Evolutionary conservation across 2,329 filamentous ascomycete species (phyloP).

Genomic region (Ambrosiella xylebori): DNA sequence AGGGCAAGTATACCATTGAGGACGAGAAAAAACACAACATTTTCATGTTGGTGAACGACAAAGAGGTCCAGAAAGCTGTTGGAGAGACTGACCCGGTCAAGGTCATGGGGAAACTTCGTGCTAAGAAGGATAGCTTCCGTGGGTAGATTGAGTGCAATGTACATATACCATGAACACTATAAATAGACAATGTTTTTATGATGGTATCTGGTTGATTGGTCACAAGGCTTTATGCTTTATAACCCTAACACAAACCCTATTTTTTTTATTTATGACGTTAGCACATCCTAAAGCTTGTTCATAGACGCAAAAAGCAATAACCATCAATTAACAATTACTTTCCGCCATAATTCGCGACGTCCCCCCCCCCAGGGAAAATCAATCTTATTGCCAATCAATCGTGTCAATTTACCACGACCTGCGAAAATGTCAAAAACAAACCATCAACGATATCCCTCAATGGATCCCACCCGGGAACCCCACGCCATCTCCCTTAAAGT

Average conservation of each 20-base stretch:
- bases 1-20: slow-evolving; percentile 89
- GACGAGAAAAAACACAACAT: slow-evolving; percentile 97
- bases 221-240: background rate
- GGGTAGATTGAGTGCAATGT: background rate
- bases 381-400: background rate
- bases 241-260: background rate
- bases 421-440: slow-evolving; percentile 26
- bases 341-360: background rate
- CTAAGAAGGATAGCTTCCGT: slow-evolving; percentile 74
- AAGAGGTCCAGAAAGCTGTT: slow-evolving; percentile 66
- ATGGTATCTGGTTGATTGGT: background rate
- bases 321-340: background rate
- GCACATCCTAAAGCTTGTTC: background rate
- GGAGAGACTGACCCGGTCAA: slow-evolving; percentile 64
- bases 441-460: slow-evolving; percentile 39
- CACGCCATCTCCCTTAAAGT: slow-evolving; percentile 68
- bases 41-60: slow-evolving; percentile 81
- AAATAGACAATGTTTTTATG: background rate
- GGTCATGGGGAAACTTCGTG: slow-evolving; percentile 71
- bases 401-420: background rate
- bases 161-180: background rate
- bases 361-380: background rate
- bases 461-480: slow-evolving; percentile 50
- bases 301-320: background rate
- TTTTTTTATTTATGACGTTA: background rate